phyloP scores from a whole-genome alignment of 495 filamentous ascomycete species.

The Neurospora sp. region DNA sequence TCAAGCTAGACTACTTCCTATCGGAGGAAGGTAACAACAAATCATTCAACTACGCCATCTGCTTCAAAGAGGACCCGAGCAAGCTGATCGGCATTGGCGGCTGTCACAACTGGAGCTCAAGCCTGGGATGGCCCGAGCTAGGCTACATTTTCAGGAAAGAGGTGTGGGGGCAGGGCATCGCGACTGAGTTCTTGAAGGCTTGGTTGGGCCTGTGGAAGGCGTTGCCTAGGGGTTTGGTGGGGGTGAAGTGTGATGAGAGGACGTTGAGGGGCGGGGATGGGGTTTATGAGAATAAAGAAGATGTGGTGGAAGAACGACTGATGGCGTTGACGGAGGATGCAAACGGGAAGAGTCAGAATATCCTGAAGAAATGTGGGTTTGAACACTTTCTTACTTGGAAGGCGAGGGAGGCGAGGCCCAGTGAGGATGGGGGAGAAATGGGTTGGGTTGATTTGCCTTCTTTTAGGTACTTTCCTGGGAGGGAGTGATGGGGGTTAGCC shows the following conservation, averaged over 20 bases:
- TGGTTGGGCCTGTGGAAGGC: conserved; percentile 27
- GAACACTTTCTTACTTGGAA: conserved; percentile 17
- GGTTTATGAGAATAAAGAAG: conserved; percentile 11
- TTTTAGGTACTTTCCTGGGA: conserved; percentile 11
- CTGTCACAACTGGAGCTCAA: conserved; percentile 8
- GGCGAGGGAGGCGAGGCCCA: conserved; percentile 9
- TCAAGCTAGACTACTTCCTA: conserved; percentile 22
- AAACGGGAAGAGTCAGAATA: conserved; percentile 27
- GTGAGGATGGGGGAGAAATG: background rate
- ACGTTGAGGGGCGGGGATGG: conserved; percentile 5
- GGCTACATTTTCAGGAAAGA: conserved; percentile 39
- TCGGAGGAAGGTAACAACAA: conserved; percentile 16
- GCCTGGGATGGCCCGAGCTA: conserved; percentile 36
- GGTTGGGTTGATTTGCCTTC: conserved; percentile 8
- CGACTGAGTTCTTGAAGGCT: conserved; percentile 35
- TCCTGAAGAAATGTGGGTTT: conserved; percentile 32
- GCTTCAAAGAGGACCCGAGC: conserved; percentile 19
- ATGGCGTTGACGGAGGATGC: conserved; percentile 23
- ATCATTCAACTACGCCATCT: conserved; percentile 33
- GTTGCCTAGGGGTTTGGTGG: conserved; percentile 27
- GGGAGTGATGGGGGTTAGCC: background rate
- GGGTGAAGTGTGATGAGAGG: conserved; percentile 14
- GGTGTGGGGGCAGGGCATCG: conserved; percentile 36
- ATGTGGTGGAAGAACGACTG: conserved; percentile 20
- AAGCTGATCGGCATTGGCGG: conserved; percentile 34